Percentiles rank a stretch among this genome's conserved stretches.
Conservation (phyloP, 2,329 filamentous ascomycete genomes). For the Fusarium sp. region DNA sequence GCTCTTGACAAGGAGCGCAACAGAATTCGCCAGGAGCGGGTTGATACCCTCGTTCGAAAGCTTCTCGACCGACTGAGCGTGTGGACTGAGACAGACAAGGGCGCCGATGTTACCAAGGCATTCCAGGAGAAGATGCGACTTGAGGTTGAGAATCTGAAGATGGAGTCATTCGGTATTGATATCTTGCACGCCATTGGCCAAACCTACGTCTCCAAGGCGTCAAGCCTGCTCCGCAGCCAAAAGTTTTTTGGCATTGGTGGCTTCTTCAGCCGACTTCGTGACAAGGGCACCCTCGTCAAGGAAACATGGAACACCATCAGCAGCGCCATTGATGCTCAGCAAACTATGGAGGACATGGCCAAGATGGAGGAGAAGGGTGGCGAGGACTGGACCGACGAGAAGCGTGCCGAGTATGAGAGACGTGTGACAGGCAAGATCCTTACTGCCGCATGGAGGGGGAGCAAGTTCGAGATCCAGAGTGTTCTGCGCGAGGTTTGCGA, state of each 20-base stretch:
- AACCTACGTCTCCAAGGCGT: slow-evolving; percentile 90
- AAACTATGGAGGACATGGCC: slow-evolving; percentile 99
- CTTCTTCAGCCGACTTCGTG: slow-evolving; percentile 93
- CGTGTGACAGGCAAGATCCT: slow-evolving; percentile 98
- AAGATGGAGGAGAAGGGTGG: slow-evolving; percentile 94
- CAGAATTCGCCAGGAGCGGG: slow-evolving; percentile 87
- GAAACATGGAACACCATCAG: slow-evolving; percentile 99
- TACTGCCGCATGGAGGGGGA: slow-evolving; percentile 94
- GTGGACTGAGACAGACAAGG: slow-evolving; percentile 98
- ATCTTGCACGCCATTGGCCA: slow-evolving; percentile 95
- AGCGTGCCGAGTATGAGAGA: slow-evolving; percentile 94
- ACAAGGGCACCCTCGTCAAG: slow-evolving; percentile 96
- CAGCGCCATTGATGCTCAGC: slow-evolving; percentile 95
- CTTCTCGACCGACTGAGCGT: slow-evolving; percentile 89
- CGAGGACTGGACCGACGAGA: slow-evolving; percentile 98
- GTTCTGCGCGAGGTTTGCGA: slow-evolving; percentile 96
- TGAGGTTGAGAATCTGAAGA: slow-evolving; percentile 98
- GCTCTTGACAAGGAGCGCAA: slow-evolving; percentile 90
- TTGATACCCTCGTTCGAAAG: slow-evolving; percentile 86
- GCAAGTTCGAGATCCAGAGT: slow-evolving; percentile 97
- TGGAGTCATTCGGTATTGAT: slow-evolving; percentile 97
- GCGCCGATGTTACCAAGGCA: slow-evolving; percentile 82
- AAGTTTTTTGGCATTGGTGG: slow-evolving; percentile 97
- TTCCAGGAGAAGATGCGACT: slow-evolving; percentile 95
- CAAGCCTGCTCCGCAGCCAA: slow-evolving; percentile 89